Evolutionary conservation across 345 rosid genomes (phyloP).

Genomic region (Conringia planisiliqua): DNA sequence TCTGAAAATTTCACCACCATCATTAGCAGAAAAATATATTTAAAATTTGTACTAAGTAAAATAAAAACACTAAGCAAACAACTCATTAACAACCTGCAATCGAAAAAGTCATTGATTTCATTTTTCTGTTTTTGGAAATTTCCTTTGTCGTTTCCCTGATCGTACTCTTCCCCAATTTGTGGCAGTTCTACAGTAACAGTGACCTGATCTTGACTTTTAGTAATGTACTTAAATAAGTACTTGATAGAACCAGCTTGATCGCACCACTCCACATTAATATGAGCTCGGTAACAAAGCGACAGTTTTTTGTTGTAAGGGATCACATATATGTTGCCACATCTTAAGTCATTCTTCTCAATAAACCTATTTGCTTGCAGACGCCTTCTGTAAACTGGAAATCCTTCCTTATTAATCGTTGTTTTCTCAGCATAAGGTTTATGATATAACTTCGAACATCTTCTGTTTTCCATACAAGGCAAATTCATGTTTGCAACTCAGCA

Average conservation of each 20-base stretch:
- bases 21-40: neutral
- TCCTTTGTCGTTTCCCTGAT: neutral
- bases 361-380: neutral
- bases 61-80: no score
- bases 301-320: neutral
- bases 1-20: neutral
- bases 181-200: neutral
- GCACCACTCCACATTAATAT: neutral
- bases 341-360: neutral
- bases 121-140: neutral
- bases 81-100: neutral
- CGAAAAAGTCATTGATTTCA: neutral
- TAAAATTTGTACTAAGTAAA: neutral
- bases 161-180: no score
- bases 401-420: neutral
- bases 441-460: neutral
- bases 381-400: neutral
- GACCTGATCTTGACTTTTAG: neutral
- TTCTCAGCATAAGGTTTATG: neutral
- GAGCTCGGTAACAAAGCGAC: neutral
- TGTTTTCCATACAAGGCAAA: neutral
- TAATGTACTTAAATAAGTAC: neutral
- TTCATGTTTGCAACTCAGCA: neutral
- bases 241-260: neutral
- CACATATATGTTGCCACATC: neutral